These are phyloP conservation scores for Dictyostelium intermedium DNA, from an alignment of 78 protist genomes.

Conservation along the genomic window DNA sequence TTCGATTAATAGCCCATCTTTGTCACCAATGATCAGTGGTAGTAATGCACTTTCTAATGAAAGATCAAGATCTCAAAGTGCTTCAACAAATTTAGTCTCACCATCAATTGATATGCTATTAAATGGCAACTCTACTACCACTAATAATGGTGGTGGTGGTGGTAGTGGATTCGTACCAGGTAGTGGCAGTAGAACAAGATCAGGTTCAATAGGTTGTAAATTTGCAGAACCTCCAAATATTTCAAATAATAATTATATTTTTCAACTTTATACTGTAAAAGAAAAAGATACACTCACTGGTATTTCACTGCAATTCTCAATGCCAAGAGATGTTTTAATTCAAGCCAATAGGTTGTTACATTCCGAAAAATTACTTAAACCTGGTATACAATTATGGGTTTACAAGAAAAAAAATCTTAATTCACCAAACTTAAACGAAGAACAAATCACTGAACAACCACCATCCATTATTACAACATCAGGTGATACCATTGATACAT, in stretches of 20 bases:
- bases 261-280: constrained; percentile 49
- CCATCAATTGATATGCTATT: background rate
- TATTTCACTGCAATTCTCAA: constrained; percentile 45
- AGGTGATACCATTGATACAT: background rate
- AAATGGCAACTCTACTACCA: background rate
- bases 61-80: constrained; percentile 2
- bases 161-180: background rate
- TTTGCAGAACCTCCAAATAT: constrained; percentile 36
- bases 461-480: background rate
- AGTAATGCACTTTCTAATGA: background rate
- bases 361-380: constrained; percentile 44
- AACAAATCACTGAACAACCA: background rate
- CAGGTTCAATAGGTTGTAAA: background rate
- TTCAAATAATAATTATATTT: background rate
- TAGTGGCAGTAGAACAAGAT: background rate
- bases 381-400: constrained; percentile 57
- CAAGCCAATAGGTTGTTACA: constrained; percentile 51
- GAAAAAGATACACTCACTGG: constrained; percentile 73
- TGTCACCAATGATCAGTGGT: background rate
- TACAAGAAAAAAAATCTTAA: background rate
- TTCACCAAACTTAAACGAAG: background rate
- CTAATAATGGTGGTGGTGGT: background rate
- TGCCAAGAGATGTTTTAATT: constrained; percentile 59
- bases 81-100: background rate
- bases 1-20: background rate